Base-by-base conservation (phyloP, 2,329 filamentous ascomycete species). In the Claviceps quebecensis region DNA sequence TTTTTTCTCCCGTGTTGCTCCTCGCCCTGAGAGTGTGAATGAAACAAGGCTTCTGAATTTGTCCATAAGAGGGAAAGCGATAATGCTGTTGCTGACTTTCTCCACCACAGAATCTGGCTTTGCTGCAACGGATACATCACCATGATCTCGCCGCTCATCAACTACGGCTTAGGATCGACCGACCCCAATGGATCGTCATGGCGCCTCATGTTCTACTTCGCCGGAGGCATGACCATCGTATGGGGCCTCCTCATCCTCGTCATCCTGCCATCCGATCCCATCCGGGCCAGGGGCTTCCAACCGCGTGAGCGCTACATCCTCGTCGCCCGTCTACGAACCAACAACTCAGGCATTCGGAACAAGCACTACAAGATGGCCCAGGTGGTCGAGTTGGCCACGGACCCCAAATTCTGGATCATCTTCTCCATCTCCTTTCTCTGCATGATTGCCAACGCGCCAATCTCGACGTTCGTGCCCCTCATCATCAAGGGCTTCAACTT, bases 161-260 rank as follows among this genome's bases (percentile, higher is more conserved):
- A 75, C 2, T 81, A 80, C 55, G 78, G 74, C 4, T 69, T 82
- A 9, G 79, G 78, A 1, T 75, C 81, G 57, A 82, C 81, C 56
- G 70, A 66, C 0, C 49, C 34, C 37, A 17, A 69, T 8, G 65
- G 77, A 7, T 65, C 69, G 0, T 61, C 67, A 29, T 80, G 76
- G 76, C 76, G 74, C 69, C 76, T 77, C 53, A 71, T 80, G 36
- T 83, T 79, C 63, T 57, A 80, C n/a, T 78, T 81, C 53, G 78
- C 80, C 57, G 72, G 77, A 0, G 72, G 75, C 56, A 69, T 80
- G 52, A 77, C 76, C 34, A 63, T 72, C 22, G 60, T 67, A 17
- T 80, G 77, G 74, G 78, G 50, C 0, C 61, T 81, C 5, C 62
- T 74, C 2, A 75, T 76, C 9, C 74, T 76, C 65, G 73, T 78